These are phyloP conservation scores for Hymenoscyphus scutula DNA, from an alignment of 2,329 filamentous ascomycete genomes.

Conservation along the genomic window DNA sequence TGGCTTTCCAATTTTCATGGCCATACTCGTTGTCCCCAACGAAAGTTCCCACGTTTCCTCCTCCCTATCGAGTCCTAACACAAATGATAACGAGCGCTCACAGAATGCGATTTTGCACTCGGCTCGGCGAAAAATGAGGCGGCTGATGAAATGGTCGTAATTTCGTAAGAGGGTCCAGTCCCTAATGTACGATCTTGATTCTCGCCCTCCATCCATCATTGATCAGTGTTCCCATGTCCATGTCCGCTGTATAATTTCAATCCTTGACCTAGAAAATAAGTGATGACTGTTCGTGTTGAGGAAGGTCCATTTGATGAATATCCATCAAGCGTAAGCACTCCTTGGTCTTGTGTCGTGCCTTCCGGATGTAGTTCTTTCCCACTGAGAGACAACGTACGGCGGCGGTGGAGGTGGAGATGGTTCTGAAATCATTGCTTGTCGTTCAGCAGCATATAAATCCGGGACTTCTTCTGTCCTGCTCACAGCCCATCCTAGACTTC, in stretches of 20 bases:
- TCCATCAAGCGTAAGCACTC: conserved; percentile 3
- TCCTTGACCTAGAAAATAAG: background rate
- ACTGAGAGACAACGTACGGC: conserved; percentile 34
- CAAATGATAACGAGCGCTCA: too few species aligned
- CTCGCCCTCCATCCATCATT: background rate
- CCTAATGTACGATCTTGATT: background rate
- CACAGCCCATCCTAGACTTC: conserved; percentile 35
- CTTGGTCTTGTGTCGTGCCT: background rate
- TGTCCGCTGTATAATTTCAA: background rate
- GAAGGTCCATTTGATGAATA: background rate
- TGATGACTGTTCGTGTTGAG: too few species aligned
- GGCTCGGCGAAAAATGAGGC: background rate
- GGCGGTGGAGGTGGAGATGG: conserved; percentile 19
- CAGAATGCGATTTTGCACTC: background rate
- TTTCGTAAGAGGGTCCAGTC: background rate
- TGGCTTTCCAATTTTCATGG: background rate
- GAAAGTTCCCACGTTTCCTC: background rate
- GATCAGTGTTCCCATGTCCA: background rate
- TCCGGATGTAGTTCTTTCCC: conserved; percentile 14
- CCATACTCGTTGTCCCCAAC: background rate
- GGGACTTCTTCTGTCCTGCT: conserved; percentile 26
- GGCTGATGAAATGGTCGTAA: background rate
- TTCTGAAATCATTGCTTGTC: background rate
- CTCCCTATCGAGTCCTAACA: too few species aligned
- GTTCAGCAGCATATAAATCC: conserved; percentile 1